phyloP scores from a whole-genome alignment of 2,329 filamentous ascomycete species.

The Paraphaeosphaeria minitans region DNA sequence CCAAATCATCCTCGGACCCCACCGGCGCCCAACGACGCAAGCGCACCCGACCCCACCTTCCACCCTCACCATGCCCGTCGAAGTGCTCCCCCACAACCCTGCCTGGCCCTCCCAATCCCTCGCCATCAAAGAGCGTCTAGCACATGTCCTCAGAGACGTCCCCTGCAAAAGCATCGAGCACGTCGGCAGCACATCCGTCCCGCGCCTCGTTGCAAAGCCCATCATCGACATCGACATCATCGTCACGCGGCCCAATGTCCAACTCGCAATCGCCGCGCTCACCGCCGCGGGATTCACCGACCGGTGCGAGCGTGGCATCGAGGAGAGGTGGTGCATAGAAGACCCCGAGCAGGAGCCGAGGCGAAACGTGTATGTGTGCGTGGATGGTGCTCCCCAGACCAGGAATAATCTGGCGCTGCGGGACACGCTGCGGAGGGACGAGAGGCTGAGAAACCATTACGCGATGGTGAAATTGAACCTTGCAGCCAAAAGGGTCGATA shows the following conservation, averaged over 20 bases:
- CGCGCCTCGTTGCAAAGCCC: conserved; percentile 43
- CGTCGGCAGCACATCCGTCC: conserved; percentile 47
- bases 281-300: conserved; percentile 40
- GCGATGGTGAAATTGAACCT: conserved; percentile 28
- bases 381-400: conserved; percentile 40
- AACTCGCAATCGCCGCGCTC: conserved; percentile 36
- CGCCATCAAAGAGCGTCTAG: conserved; percentile 24
- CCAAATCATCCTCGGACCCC: too few relatives aligned
- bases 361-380: conserved; percentile 46
- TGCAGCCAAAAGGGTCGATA: conserved; percentile 23
- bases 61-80: conserved; percentile 23
- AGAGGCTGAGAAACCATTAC: conserved; percentile 39
- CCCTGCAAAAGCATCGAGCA: conserved; percentile 40
- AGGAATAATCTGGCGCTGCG: conserved; percentile 48
- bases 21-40: too few relatives aligned
- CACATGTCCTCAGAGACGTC: conserved; percentile 20
- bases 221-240: conserved; percentile 47
- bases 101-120: conserved; percentile 37
- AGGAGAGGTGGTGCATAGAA: conserved; percentile 43
- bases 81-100: conserved; percentile 34
- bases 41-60: neutral
- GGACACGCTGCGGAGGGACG: conserved; percentile 40
- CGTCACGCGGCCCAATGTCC: conserved; percentile 30
- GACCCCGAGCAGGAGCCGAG: conserved; percentile 33
- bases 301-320: conserved; percentile 44